These are phyloP conservation scores for Backusella sp. DNA, from an alignment of 192 early-diverging fungal species.

Conservation along the genomic window DNA sequence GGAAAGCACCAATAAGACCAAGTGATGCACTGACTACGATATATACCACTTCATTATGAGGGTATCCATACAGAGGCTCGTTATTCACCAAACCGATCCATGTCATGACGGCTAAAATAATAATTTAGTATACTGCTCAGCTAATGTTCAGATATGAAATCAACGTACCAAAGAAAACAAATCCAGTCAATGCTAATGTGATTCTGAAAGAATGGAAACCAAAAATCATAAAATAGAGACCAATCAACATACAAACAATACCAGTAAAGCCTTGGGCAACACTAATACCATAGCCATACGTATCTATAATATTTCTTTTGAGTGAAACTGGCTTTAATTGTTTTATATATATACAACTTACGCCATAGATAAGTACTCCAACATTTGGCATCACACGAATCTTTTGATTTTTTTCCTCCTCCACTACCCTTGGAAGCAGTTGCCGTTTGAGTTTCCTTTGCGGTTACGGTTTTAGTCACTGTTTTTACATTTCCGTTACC, in stretches of 20 bases:
- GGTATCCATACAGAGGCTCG: constrained; percentile 34
- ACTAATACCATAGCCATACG: constrained; percentile 37
- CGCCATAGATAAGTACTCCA: constrained; percentile 37
- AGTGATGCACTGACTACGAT: constrained; percentile 28
- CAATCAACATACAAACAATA: constrained; percentile 41
- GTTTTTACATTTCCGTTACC: constrained; percentile 32
- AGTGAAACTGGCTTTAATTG: too few species aligned
- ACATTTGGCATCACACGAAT: constrained; percentile 25
- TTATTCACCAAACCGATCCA: constrained; percentile 38
- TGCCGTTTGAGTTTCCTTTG: constrained; percentile 1
- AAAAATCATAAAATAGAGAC: constrained; percentile 47
- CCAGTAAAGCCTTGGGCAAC: constrained; percentile 43
- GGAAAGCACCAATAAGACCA: constrained; percentile 32
- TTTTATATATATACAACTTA: constrained; percentile 6
- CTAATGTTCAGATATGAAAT: neutral
- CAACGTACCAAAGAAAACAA: constrained; percentile 47
- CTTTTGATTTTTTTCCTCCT: neutral
- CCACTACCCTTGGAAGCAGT: neutral
- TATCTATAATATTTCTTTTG: constrained; percentile 19
- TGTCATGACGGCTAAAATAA: constrained; percentile 31
- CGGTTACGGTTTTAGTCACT: constrained; percentile 27
- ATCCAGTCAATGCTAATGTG: constrained; percentile 45
- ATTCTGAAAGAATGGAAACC: constrained; percentile 49
- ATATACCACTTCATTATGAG: constrained; percentile 28
- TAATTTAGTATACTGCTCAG: neutral